Evolutionary conservation across 306 rosid genomes (phyloP).

Genomic region (Prunus davidiana): DNA sequence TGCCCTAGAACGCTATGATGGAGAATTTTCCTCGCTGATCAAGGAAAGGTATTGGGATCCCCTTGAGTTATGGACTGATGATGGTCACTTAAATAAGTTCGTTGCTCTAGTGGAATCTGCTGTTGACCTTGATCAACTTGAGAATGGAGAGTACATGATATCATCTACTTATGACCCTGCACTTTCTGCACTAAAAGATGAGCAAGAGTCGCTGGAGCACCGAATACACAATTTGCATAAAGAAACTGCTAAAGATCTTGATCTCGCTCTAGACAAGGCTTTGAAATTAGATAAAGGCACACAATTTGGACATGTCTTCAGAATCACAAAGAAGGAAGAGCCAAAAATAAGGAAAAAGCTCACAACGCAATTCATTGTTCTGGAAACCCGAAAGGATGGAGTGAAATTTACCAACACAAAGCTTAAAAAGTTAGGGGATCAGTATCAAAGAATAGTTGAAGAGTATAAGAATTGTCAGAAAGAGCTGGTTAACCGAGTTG

Average conservation of each 20-base stretch:
- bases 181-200: conserved; percentile 59
- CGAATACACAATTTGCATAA: conserved; percentile 73
- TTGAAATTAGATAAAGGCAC: conserved; percentile 85
- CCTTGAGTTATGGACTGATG: conserved; percentile 74
- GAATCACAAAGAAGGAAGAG: conserved; percentile 98
- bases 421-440: conserved; percentile 86
- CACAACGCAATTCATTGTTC: conserved; percentile 78
- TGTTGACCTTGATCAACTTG: conserved; percentile 94
- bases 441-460: conserved; percentile 71
- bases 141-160: conserved; percentile 92
- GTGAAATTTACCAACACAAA: conserved; percentile 91
- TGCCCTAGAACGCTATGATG: conserved; percentile 64
- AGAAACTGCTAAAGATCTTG: conserved; percentile 83
- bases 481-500: conserved; percentile 68
- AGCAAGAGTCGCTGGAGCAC: conserved; percentile 63
- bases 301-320: conserved; percentile 91
- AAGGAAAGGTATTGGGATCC: conserved; percentile 61
- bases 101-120: conserved; percentile 78
- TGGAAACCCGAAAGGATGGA: conserved; percentile 98
- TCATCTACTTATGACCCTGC: conserved; percentile 74
- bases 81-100: conserved; percentile 68
- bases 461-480: conserved; percentile 86
- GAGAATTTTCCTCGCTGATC: conserved; percentile 68
- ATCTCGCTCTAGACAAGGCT: conserved; percentile 77
- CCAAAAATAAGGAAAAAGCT: conserved; percentile 96